These are phyloP conservation scores for Kazachstania taianensis DNA, from an alignment of 805 yeast species.

Conservation along the genomic window DNA sequence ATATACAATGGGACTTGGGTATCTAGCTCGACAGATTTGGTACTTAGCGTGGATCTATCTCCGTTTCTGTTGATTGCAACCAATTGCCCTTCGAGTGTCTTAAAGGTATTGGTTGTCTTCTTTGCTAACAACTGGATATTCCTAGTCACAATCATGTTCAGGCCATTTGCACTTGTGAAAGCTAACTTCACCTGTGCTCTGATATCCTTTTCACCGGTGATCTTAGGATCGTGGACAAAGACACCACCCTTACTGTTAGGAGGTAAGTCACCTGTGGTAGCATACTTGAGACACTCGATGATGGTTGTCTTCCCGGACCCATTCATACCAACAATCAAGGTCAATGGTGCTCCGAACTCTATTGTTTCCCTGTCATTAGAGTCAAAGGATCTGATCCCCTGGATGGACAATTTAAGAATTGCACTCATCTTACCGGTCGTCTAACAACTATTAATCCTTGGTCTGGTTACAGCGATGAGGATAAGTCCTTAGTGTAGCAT, in stretches of 20 bases:
- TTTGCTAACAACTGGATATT: conserved; percentile 66
- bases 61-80: conserved; percentile 50
- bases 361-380: conserved; percentile 78
- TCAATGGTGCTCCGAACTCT: conserved; percentile 81
- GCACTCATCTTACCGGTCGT: too few species aligned
- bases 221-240: conserved; percentile 84
- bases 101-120: conserved; percentile 59
- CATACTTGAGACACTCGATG: conserved; percentile 86
- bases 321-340: conserved; percentile 89
- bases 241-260: conserved; percentile 96
- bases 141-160: conserved; percentile 77
- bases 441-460: too few species aligned
- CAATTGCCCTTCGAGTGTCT: conserved; percentile 84
- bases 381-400: conserved; percentile 87
- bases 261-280: conserved; percentile 92
- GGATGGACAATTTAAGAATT: conserved; percentile 53
- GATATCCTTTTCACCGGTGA: conserved; percentile 65
- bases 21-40: conserved; percentile 79
- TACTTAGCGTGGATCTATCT: conserved; percentile 62
- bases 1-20: conserved; percentile 66
- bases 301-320: conserved; percentile 96
- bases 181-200: conserved; percentile 87
- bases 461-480: too few species aligned
- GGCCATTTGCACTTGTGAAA: conserved; percentile 60
- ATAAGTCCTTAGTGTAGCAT: too few species aligned